Evolutionary conservation across 176 grass and related monocot genomes (phyloP).

Genomic region (Triticum timopheevii): DNA sequence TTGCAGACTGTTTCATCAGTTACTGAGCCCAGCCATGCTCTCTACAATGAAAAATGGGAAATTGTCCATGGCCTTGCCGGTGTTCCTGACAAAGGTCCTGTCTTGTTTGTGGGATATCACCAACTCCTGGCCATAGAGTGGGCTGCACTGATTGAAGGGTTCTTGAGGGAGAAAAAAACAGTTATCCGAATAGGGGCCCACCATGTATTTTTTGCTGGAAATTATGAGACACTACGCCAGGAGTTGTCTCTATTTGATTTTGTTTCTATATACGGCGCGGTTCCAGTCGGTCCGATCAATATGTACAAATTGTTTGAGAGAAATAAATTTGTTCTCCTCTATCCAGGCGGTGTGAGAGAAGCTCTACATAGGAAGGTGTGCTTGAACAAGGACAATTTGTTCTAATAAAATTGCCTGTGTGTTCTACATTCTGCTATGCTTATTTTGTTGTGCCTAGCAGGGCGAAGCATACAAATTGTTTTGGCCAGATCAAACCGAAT

Average conservation of each 20-base stretch:
- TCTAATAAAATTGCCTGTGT: not conserved
- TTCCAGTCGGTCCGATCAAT: slow-evolving; percentile 42
- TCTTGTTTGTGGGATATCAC: slow-evolving; percentile 66
- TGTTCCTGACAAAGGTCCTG: slow-evolving; percentile 62
- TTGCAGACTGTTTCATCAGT: slow-evolving; percentile 41
- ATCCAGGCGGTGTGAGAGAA: slow-evolving; percentile 67
- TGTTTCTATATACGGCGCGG: slow-evolving; percentile 39
- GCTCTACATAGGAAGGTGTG: slow-evolving; percentile 69
- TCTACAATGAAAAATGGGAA: slow-evolving; percentile 54
- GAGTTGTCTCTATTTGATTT: slow-evolving; percentile 38
- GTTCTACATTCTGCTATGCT: not conserved
- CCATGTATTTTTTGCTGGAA: slow-evolving; percentile 32
- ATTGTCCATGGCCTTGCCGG: slow-evolving; percentile 54
- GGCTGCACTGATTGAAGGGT: slow-evolving; percentile 41
- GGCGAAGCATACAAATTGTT: slow-evolving; percentile 82
- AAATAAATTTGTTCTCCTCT: slow-evolving; percentile 61
- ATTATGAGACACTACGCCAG: slow-evolving; percentile 30
- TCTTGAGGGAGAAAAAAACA: slow-evolving; percentile 55
- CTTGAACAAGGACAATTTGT: not conserved
- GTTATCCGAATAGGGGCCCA: slow-evolving; percentile 38
- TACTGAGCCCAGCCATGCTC: slow-evolving; percentile 53
- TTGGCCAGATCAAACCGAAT: slow-evolving; percentile 87
- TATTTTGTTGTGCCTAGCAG: slow-evolving; percentile 36
- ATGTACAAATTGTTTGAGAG: slow-evolving; percentile 57
- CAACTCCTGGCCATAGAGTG: slow-evolving; percentile 58